These are phyloP conservation scores for Plantago coronopus DNA, from an alignment of 305 asterid species.

Conservation along the genomic window DNA sequence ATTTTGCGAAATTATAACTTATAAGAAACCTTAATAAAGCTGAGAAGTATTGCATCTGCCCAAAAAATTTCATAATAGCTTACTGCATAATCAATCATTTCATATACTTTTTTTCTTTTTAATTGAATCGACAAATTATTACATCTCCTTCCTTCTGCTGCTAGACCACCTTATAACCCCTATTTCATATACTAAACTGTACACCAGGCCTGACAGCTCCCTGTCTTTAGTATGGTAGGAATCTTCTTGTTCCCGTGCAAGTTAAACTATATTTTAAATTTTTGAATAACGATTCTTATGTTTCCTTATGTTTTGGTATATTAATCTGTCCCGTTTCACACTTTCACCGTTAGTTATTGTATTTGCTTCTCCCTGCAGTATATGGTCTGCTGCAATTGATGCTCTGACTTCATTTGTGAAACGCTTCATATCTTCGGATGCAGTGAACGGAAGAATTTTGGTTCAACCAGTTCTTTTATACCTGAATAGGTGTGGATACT, in stretches of 20 bases:
- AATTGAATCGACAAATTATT: too few species aligned
- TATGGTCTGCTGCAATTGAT: conserved; percentile 94
- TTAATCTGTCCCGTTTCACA: conserved; percentile 10
- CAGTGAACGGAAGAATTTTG: conserved; percentile 64
- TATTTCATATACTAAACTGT: too few species aligned
- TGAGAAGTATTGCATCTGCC: background rate
- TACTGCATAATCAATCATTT: too few species aligned
- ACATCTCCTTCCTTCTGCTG: too few species aligned
- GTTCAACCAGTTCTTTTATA: conserved; percentile 92
- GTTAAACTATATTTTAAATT: too few species aligned
- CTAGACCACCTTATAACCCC: too few species aligned
- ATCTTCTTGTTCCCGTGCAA: too few species aligned
- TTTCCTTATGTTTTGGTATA: conserved; percentile 10
- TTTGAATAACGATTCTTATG: background rate
- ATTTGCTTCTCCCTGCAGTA: conserved; percentile 47
- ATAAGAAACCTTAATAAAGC: background rate
- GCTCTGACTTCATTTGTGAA: conserved; percentile 80
- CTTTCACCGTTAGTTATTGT: conserved; percentile 15
- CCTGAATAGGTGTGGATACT: conserved; percentile 62
- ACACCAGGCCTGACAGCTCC: too few species aligned
- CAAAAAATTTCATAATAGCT: too few species aligned
- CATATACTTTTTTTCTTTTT: too few species aligned
- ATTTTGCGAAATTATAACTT: conserved; percentile 10
- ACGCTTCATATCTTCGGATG: conserved; percentile 76
- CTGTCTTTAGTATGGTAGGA: too few species aligned